These are phyloP conservation scores for Acidiella bohemica DNA, from an alignment of 495 filamentous ascomycete species.

Conservation along the genomic window DNA sequence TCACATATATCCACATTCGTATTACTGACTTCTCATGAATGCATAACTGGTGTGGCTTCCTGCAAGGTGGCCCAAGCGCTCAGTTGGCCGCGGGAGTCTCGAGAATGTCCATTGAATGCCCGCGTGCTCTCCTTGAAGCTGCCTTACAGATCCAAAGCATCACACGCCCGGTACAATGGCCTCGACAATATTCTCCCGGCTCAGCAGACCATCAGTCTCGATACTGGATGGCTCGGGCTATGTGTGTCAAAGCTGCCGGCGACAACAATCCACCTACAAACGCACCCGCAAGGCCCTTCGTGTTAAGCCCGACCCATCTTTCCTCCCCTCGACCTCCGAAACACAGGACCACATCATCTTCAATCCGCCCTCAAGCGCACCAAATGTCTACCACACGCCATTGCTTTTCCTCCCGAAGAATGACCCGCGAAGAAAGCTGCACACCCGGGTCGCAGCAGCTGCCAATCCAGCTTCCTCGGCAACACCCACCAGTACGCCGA, in stretches of 20 bases:
- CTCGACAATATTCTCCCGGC: not conserved
- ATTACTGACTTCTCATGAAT: no score
- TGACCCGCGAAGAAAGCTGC: slow-evolving; percentile 56
- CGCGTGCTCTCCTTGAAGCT: not conserved
- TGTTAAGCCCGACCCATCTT: slow-evolving; percentile 60
- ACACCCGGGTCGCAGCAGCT: slow-evolving; percentile 20
- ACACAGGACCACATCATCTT: slow-evolving; percentile 62
- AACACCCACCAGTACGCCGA: not conserved
- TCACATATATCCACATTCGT: no score
- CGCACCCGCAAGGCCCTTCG: slow-evolving; percentile 60
- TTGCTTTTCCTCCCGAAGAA: slow-evolving; percentile 71
- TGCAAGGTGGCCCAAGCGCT: not conserved
- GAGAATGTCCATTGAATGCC: not conserved
- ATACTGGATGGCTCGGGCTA: slow-evolving; percentile 5
- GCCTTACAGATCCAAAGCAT: not conserved
- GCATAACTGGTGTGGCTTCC: not conserved
- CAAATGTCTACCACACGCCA: slow-evolving; percentile 76
- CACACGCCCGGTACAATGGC: slow-evolving; percentile 3
- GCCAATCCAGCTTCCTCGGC: not conserved
- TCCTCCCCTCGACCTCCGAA: slow-evolving; percentile 31
- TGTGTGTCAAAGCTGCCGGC: slow-evolving; percentile 22
- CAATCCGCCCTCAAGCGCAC: slow-evolving; percentile 81
- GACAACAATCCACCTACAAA: slow-evolving; percentile 54
- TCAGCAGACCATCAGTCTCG: slow-evolving; percentile 2
- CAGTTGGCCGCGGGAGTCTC: not conserved